phyloP scores from a whole-genome alignment of 768 basidiomycete genomes.

The Psilocybe sp. region DNA sequence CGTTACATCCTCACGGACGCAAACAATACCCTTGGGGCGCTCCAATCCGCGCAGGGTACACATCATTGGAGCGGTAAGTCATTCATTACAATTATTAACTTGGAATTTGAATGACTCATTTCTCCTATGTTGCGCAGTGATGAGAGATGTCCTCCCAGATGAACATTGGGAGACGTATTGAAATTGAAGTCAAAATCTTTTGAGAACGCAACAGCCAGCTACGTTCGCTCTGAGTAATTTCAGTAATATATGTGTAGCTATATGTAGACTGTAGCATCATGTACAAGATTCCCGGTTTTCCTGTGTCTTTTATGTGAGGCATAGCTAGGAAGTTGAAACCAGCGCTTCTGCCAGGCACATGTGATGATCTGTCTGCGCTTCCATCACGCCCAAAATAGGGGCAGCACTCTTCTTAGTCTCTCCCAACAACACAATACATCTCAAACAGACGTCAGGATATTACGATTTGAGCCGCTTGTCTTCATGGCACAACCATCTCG shows the following conservation, averaged over 20 bases:
- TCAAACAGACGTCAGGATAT: conserved; percentile 27
- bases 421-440: neutral
- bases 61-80: conserved; percentile 76
- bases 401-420: too few species aligned
- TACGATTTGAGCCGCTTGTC: conserved; percentile 32
- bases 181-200: conserved; percentile 5
- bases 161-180: conserved; percentile 79
- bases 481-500: conserved; percentile 38
- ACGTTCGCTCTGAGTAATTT: too few species aligned
- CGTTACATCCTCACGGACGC: conserved; percentile 60
- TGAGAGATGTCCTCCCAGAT: conserved; percentile 75
- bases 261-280: too few species aligned
- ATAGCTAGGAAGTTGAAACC: too few species aligned
- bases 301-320: too few species aligned
- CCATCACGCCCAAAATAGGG: too few species aligned
- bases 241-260: too few species aligned
- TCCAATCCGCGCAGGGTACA: conserved; percentile 63
- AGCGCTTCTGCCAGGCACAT: too few species aligned
- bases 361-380: too few species aligned
- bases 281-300: too few species aligned
- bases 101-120: neutral
- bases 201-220: too few species aligned
- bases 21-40: conserved; percentile 57
- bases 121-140: conserved; percentile 45
- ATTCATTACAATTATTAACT: neutral